A percentile compares a stretch with the other conserved stretches of the same genome.
Conservation (phyloP, 148 eudicot genomes). For the Rhododendron molle region DNA sequence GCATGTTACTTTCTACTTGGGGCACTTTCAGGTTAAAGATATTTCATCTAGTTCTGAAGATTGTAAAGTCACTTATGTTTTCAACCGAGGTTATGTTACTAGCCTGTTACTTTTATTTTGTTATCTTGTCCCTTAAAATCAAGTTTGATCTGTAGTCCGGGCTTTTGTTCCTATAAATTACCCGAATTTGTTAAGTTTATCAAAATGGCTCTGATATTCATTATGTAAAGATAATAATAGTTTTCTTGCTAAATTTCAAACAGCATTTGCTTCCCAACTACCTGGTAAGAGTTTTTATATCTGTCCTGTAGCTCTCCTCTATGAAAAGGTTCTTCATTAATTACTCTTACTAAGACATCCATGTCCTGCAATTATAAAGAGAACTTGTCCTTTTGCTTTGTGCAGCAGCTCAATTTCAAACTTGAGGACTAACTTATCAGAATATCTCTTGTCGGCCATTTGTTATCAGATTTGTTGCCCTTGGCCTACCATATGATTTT, state of each 20-base stretch:
- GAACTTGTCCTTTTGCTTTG: not conserved
- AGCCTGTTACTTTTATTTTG: not conserved
- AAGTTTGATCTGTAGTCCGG: not conserved
- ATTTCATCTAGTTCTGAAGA: not conserved
- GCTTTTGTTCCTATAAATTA: not conserved
- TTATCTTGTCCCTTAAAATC: not conserved
- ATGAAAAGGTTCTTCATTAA: not conserved
- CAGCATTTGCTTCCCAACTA: not conserved
- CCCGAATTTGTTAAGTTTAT: not conserved
- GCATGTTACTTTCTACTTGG: not conserved
- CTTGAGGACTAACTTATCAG: not conserved
- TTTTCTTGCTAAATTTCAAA: not conserved
- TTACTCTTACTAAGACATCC: not conserved
- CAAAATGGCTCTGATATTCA: not conserved
- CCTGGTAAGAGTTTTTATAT: not conserved
- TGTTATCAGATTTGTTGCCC: not conserved
- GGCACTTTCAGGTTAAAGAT: not conserved
- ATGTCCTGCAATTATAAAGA: not conserved
- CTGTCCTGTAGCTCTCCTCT: not conserved
- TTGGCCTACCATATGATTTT: not conserved
- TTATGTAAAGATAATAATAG: not conserved
- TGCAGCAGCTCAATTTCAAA: not conserved
- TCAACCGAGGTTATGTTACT: not conserved
- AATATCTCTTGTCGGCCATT: not conserved
- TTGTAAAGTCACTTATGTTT: not conserved